phyloP scores from a whole-genome alignment of 2,329 filamentous ascomycete genomes.

The Microcyclospora pomicola region DNA sequence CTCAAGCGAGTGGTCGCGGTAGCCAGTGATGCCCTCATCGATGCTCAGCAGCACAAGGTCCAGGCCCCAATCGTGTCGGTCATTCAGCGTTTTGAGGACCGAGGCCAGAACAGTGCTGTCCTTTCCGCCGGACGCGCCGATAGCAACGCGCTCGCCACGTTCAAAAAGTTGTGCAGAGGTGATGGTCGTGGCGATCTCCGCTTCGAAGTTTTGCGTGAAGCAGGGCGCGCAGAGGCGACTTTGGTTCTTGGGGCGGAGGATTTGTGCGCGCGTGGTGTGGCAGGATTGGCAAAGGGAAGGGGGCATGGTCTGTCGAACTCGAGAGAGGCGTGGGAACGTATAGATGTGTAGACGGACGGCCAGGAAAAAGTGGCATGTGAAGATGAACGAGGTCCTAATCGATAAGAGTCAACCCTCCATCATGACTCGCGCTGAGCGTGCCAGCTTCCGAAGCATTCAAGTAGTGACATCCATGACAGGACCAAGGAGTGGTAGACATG shows the following conservation, averaged over 20 bases:
- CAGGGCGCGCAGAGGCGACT: constrained; percentile 84
- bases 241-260: constrained; percentile 88
- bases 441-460: too few relatives aligned
- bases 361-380: too few relatives aligned
- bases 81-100: constrained; percentile 86
- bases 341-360: too few relatives aligned
- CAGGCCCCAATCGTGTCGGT: constrained; percentile 73
- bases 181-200: constrained; percentile 89
- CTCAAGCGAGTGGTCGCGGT: constrained; percentile 88
- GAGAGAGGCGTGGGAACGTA: too few relatives aligned
- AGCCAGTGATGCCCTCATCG: constrained; percentile 94
- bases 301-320: constrained; percentile 43
- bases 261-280: constrained; percentile 62
- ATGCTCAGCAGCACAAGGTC: constrained; percentile 80
- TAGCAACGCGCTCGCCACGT: constrained; percentile 74
- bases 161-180: constrained; percentile 65
- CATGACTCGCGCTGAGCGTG: too few relatives aligned
- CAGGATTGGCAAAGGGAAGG: constrained; percentile 66
- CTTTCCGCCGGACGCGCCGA: constrained; percentile 92
- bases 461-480: too few relatives aligned
- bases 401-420: too few relatives aligned
- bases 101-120: constrained; percentile 93
- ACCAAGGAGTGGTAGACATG: too few relatives aligned
- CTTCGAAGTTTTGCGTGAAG: constrained; percentile 78
- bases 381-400: too few relatives aligned